Conservation (phyloP, 2,329 filamentous ascomycete genomes). For the Colletotrichum scovillei region DNA sequence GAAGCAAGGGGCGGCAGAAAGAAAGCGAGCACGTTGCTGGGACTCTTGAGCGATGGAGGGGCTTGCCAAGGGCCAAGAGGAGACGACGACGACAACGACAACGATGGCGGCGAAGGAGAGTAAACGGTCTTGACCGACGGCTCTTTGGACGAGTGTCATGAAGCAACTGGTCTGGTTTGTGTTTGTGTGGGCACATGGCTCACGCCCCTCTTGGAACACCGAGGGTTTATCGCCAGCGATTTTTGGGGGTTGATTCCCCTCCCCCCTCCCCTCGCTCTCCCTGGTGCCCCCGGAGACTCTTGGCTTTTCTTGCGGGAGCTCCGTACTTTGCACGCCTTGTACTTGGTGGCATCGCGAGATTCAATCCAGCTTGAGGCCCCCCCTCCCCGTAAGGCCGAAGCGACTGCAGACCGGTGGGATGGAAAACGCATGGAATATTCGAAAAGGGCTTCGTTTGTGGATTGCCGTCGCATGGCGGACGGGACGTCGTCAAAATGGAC, state of each 20-base stretch:
- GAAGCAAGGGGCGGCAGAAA: neutral
- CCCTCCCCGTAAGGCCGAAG: neutral
- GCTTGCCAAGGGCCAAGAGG: slow-evolving; percentile 13
- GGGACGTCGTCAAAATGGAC: slow-evolving; percentile 33
- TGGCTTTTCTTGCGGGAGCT: slow-evolving; percentile 18
- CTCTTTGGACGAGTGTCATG: neutral
- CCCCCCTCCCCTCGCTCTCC: neutral
- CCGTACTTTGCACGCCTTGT: neutral
- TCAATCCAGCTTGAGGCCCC: neutral
- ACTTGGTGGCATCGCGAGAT: slow-evolving; percentile 12
- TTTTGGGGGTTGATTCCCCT: neutral
- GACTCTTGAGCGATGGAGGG: neutral
- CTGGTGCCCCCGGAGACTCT: neutral
- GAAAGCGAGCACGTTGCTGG: neutral
- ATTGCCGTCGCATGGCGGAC: slow-evolving; percentile 34
- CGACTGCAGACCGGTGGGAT: slow-evolving; percentile 19
- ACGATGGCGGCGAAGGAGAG: slow-evolving; percentile 4
- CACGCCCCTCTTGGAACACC: neutral
- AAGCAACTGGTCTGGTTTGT: slow-evolving; percentile 14
- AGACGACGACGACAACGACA: neutral
- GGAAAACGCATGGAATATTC: slow-evolving; percentile 34
- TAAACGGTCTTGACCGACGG: neutral
- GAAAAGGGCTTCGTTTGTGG: slow-evolving; percentile 33
- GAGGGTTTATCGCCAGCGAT: neutral
- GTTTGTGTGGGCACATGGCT: slow-evolving; percentile 16